Evolutionary conservation across 192 early-diverging fungal species (phyloP), one percentile per base, ranked within the genome.

Genomic region (Podila epigama): DNA sequence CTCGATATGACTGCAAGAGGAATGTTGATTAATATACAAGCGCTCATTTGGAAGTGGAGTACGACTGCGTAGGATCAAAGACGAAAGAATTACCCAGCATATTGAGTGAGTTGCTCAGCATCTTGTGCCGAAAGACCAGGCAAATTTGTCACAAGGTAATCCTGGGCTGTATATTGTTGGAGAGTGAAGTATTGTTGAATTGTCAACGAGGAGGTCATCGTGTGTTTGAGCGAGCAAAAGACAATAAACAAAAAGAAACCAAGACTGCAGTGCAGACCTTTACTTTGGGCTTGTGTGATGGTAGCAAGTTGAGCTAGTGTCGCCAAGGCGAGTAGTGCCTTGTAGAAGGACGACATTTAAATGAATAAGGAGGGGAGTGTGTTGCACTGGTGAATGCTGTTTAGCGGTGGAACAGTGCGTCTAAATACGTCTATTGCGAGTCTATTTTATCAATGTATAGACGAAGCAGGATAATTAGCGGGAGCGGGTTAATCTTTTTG

Each of bases 81-180:
- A 7, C 5, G 13, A 51, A 0, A 33, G 27, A 32, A 39, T 58
- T 82, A 84, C 83, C 84, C 84, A 27, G 84, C 84, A 83, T 85
- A 79, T 61, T 83, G 81, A 48, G 50, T 75, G 18, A 81, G 37
- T 10, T 69, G 58, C 13, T 52, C 51, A 22, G 61, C 27, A 28
- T 66, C 58, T 25, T 69, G 36, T 37, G 69, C 36, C 13, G 63
- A 66, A 16, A 81, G 33, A 22, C 68, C 84, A n/a, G 84, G 84
- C 29, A 85, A 48, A 13, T 51, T 29, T 18, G 51, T 58, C 13
- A 85, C 64, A 39, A 65, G 54, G 51, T 80, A 85, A 52, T 85
- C 81, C 42, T 82, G 69, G 20, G 68, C 79, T 25, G 55, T 35
- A 18, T 41, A 40, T 13, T 22, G 9, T 5, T 27, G 3, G 50